Base-by-base conservation (phyloP, 139 green algal genomes). In the Chlorella vulgaris region DNA sequence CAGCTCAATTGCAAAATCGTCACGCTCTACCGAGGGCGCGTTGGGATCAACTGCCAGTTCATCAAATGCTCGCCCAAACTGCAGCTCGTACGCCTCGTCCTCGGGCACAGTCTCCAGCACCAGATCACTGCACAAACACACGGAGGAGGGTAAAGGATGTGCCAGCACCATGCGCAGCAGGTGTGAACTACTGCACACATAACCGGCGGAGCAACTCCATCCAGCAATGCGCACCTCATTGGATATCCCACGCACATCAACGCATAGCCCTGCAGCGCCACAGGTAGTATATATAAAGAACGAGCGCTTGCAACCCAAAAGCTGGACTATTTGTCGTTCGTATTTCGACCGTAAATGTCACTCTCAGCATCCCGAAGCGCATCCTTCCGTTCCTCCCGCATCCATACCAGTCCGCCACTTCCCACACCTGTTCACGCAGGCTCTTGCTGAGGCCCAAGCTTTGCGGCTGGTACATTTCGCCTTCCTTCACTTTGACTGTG, bases 51-150 rank as follows among this genome's bases (percentile, higher is more conserved):
- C 76, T 18, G 96, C 96, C 62, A 91, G 78, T 68, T 89, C 62
- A 35, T 83, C 87, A 86, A 98, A 98, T 47, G 47, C 83, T 33
- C 86, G 51, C 0, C 96, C 96, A 90, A 99, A 99, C 88, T 99
- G 96, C 84, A 97, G 63, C 78, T 96, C 93, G 82, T 99, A 99
- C n/a, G 99, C 88, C 86, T 98, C 95, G 78, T 99, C 96, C 87
- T 99, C 96, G 22, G 91, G 83, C 43, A 95, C 91, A 60, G 91
- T 95, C 88, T 98, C 93, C 69, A 98, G 85, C 70, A 91, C 89
- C 33, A 89, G 65, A 78, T 98, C 93, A 15, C 78, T 86, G 3
- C 80, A 60, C n/a, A n/a, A n/a, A n/a, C n/a, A n/a, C n/a, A n/a
- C n/a, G n/a, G n/a, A n/a, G 55, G 18, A 28, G 55, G 55, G 55